Evolutionary conservation across 1,139 yeast genomes (phyloP), one percentile per base, ranked within the genome.

Genomic region (Magnusiomyces tetraspermus): DNA sequence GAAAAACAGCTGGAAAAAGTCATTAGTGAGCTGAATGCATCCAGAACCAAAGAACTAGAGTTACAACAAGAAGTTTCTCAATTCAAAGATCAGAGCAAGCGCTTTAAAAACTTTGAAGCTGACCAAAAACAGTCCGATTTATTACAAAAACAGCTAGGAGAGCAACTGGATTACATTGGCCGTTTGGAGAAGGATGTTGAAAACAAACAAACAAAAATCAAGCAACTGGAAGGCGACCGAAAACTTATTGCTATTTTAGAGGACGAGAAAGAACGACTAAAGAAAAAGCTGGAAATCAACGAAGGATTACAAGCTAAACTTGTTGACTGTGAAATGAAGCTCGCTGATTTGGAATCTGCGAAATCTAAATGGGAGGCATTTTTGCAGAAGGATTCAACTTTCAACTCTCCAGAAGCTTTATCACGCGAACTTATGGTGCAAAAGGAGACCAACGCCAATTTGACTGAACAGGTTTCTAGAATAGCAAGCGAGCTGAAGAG

Each of bases 131-230:
- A n/a, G 8, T 13, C 40, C 5, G 17, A 36, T 10, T 36, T 36
- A 36, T n/a, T 36, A n/a, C 40, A 36, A 36, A 36, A 11, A 36
- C 40, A 36, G 59, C 74, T 85, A 37, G 72, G 78, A 36, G 82
- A 73, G 53, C 78, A 85, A 54, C 71, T 80, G 52, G 72, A 76
- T 45, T 79, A 82, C 59, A 75, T 83, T 41, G 73, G 76, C 49
- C 76, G 79, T 49, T 65, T 83, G 43, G 85, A 83, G 54, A 71
- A 76, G 6, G 76, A 77, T 52, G 67, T 76, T 46, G 67, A 75
- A 23, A 73, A 74, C 49, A 78, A 78, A 54, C 70, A 76, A 10
- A 76, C 76, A 51, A 78, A 74, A 47, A 61, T 76, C 26, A 71
- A 73, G 50, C 69, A 68, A 24, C 62, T 75, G 21, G 69, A 73